Percentiles rank a stretch among this genome's conserved stretches.
Evolutionary conservation across 441 rosid genomes (phyloP).

Genomic region (Adansonia rubrostipa): DNA sequence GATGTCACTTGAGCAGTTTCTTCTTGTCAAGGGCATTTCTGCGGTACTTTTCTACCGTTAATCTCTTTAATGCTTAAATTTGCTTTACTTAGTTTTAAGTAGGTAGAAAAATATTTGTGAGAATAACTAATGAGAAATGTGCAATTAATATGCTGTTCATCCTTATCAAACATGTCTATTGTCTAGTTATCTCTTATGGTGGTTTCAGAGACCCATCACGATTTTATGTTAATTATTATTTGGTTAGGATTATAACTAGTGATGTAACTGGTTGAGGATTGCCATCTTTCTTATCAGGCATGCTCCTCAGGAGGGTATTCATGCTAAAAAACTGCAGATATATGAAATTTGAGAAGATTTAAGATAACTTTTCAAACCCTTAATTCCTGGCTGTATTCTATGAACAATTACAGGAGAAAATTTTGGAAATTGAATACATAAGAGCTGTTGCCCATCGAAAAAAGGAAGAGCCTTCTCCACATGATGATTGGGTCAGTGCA

Average conservation of each 20-base stretch:
- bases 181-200: neutral
- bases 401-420: slow-evolving; percentile 65
- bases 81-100: neutral
- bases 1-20: slow-evolving; percentile 42
- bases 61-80: neutral
- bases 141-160: neutral
- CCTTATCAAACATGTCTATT: neutral
- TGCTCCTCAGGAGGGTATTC: neutral
- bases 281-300: neutral
- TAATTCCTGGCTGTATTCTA: neutral
- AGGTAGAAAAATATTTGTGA: neutral
- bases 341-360: slow-evolving; percentile 23
- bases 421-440: slow-evolving; percentile 89
- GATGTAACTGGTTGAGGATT: neutral
- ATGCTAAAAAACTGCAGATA: neutral
- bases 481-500: slow-evolving; percentile 99
- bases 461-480: slow-evolving; percentile 80
- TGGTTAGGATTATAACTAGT: neutral
- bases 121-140: neutral
- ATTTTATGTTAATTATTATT: neutral
- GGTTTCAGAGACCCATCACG: neutral
- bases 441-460: slow-evolving; percentile 83
- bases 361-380: neutral
- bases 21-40: slow-evolving; percentile 82
- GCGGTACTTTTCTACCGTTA: slow-evolving; percentile 55